Evolutionary conservation across 768 basidiomycete species (phyloP).

Genomic region (Calocera cornea): DNA sequence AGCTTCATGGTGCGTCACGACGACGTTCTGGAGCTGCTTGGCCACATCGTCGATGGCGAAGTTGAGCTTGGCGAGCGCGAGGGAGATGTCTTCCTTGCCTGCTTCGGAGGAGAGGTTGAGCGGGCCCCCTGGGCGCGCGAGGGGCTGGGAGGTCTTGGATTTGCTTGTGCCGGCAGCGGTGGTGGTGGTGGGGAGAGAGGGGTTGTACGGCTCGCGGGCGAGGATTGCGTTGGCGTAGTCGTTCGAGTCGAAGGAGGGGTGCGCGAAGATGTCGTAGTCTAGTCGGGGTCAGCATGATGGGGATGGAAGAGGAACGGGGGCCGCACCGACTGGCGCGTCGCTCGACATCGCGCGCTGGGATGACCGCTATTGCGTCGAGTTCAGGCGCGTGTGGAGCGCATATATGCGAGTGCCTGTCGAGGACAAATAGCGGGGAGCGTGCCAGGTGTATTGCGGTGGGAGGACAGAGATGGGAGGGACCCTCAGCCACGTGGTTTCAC

Average conservation of each 20-base stretch:
- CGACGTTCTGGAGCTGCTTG: slow-evolving; percentile 75
- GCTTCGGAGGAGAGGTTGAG: slow-evolving; percentile 10
- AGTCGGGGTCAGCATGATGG: not conserved
- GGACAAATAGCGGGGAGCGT: no score
- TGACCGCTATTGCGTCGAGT: not conserved
- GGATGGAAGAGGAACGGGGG: not conserved
- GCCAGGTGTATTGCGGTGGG: no score
- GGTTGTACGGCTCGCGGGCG: slow-evolving; percentile 59
- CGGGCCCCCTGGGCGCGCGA: slow-evolving; percentile 39
- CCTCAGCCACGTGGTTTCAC: not conserved
- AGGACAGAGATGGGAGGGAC: not conserved
- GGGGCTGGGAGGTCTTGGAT: no score
- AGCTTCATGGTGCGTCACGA: slow-evolving; percentile 69
- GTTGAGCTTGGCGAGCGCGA: slow-evolving; percentile 76
- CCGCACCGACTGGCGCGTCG: not conserved
- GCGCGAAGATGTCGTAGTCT: slow-evolving; percentile 70
- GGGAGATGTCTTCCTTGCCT: slow-evolving; percentile 70
- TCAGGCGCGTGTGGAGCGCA: no score
- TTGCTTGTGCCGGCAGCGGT: no score
- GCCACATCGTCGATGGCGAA: slow-evolving; percentile 83
- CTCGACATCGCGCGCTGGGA: not conserved
- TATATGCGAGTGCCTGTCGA: no score
- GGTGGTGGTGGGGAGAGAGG: slow-evolving; percentile 24
- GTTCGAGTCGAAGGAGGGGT: slow-evolving; percentile 65
- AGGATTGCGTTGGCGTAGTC: slow-evolving; percentile 86